A percentile compares a stretch with the other conserved stretches of the same genome.
These are phyloP conservation scores for Lipomyces sp. DNA, from an alignment of 805 yeast species.

Conservation along the genomic window DNA sequence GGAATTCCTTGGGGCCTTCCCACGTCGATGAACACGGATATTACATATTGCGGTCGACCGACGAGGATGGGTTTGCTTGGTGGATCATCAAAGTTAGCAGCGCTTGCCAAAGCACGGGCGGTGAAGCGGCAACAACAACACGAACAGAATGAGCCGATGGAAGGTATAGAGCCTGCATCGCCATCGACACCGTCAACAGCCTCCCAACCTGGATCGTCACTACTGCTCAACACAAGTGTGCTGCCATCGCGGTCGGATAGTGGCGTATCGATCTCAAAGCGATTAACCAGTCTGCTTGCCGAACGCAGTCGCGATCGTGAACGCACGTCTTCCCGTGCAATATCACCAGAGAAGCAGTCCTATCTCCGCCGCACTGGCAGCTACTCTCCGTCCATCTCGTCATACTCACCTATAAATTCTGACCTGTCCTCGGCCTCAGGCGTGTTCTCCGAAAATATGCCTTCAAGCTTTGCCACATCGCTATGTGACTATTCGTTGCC, in stretches of 20 bases:
- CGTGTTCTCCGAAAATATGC: conserved; percentile 24
- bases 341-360: conserved; percentile 8
- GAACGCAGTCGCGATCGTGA: conserved; percentile 11
- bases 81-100: conserved; percentile 52
- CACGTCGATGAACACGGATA: conserved; percentile 5
- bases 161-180: conserved; percentile 7
- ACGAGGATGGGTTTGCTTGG: conserved; percentile 25
- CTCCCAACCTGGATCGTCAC: neutral
- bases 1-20: conserved; percentile 28
- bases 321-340: conserved; percentile 4
- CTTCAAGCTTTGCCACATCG: conserved; percentile 32
- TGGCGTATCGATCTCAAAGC: conserved; percentile 5
- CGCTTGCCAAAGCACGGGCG: conserved; percentile 53
- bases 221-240: conserved; percentile 5
- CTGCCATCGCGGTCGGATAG: neutral
- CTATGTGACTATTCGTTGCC: conserved; percentile 8
- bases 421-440: conserved; percentile 18
- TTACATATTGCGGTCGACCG: conserved; percentile 7
- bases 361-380: neutral
- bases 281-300: conserved; percentile 11
- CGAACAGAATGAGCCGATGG: conserved; percentile 12
- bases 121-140: conserved; percentile 26
- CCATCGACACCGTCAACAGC: neutral
- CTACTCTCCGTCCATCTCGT: neutral
- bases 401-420: neutral